Base-by-base conservation (phyloP, 1,139 yeast genomes). In the Magnusiomyces clavatus region DNA sequence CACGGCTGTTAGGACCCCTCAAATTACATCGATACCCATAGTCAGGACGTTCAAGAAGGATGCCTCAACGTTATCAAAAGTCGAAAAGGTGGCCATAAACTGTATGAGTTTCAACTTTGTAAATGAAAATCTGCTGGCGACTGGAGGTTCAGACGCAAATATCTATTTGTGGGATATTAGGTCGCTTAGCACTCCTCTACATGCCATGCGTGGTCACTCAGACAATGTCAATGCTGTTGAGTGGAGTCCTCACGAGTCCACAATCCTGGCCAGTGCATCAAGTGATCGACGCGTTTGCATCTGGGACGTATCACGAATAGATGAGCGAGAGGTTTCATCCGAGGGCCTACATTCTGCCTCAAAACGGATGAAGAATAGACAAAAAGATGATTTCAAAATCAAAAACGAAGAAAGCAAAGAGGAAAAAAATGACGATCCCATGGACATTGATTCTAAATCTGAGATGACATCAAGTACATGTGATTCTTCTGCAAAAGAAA, bases 131-230 rank as follows among this genome's bases (percentile, higher is more conserved):
- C 72, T 80, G 40, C 60, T 86, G 14, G 89, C 88, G 1, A 76
- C 89, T 0, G 97, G 94, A 1, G 85, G 83, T 54, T 74, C 80
- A 5, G 64, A 65, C n/a, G 94, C 94, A 1, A 57, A 55, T 0
- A 65, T 87, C 1, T 73, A 73, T 48, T 61, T 86, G 6, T 84
- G 90, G 85, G 97, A 90, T 65, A 60, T 86, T 13, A 74, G 97
- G 60, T 61, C 62, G 38, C 57, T 63, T 52, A 60, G 61, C 16
- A 51, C 54, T 13, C 55, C 61, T 42, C 51, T 68, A 13, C 68
- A 61, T 47, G 56, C 65, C 29, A 61, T 68, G 56, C 53, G 62
- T 1, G 80, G 78, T 10, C 94, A 86, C 56, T 60, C 71, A 0
- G 84, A 77, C 20, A 74, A 85, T 1, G 77, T 89, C 6, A 83